phyloP scores from a whole-genome alignment of 163 green algal species.

The Scenedesmus sp. region DNA sequence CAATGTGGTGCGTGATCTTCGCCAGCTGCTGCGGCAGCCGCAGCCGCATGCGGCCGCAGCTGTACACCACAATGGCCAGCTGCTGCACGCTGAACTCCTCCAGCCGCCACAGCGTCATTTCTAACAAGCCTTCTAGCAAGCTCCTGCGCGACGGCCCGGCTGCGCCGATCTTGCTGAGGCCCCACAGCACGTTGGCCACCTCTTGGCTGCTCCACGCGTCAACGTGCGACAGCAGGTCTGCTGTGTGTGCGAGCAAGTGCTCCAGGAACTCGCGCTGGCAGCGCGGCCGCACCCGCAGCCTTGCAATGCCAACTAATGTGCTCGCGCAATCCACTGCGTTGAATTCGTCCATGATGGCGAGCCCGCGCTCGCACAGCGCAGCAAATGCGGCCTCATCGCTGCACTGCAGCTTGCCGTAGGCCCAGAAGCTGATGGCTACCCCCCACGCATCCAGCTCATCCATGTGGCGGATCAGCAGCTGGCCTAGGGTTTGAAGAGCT shows the following conservation, averaged over 20 bases:
- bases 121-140: constrained; percentile 35
- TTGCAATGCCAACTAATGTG: constrained; percentile 35
- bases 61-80: constrained; percentile 31
- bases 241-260: constrained; percentile 28
- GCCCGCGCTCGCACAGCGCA: constrained; percentile 31
- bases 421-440: constrained; percentile 40
- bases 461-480: constrained; percentile 40
- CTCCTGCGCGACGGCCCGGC: constrained; percentile 2
- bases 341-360: constrained; percentile 17
- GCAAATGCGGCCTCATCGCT: constrained; percentile 35
- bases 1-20: constrained; percentile 15
- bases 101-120: constrained; percentile 41
- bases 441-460: constrained; percentile 25
- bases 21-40: constrained; percentile 41
- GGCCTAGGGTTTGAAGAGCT: constrained; percentile 18
- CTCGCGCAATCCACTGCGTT: constrained; percentile 23
- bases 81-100: constrained; percentile 35
- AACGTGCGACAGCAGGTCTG: not conserved
- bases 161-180: constrained; percentile 38
- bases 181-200: constrained; percentile 41
- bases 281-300: constrained; percentile 26
- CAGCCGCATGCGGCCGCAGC: constrained; percentile 33
- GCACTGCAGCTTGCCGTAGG: constrained; percentile 39
- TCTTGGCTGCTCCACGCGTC: constrained; percentile 28
- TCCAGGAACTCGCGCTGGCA: constrained; percentile 51